These are phyloP conservation scores for Fusarium caatingaense DNA, from an alignment of 2,329 filamentous ascomycete species.

Conservation along the genomic window DNA sequence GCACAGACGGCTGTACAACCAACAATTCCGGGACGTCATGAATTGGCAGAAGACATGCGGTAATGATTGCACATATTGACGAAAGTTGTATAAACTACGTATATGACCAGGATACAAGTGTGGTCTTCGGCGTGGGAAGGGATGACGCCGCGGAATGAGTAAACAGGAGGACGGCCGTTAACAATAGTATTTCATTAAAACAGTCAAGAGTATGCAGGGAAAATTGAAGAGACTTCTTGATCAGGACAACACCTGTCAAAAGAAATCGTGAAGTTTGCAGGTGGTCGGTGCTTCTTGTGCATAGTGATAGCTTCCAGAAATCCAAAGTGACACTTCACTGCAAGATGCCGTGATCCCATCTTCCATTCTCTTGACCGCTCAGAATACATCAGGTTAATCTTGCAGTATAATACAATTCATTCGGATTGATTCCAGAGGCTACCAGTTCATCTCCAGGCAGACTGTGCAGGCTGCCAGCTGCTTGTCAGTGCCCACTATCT, in stretches of 20 bases:
- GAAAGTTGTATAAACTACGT: no score
- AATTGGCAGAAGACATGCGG: constrained; percentile 52
- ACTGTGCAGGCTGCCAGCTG: neutral
- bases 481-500: constrained; percentile 15
- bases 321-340: neutral
- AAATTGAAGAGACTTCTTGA: no score
- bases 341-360: neutral
- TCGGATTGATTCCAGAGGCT: neutral
- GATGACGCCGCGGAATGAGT: neutral
- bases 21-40: constrained; percentile 62
- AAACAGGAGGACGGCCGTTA: neutral
- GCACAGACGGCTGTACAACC: constrained; percentile 69
- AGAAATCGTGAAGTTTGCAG: neutral
- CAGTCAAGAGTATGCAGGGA: no score
- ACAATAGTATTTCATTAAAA: no score
- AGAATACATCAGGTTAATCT: rapidly evolving
- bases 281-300: no score
- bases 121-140: neutral
- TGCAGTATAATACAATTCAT: neutral
- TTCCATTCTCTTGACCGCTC: neutral
- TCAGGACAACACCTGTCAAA: neutral
- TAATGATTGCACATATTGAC: constrained; percentile 58
- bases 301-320: constrained; percentile 7
- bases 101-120: no score
- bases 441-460: neutral